Conservation (phyloP, 306 rosid genomes). For the Sicyos edulis region DNA sequence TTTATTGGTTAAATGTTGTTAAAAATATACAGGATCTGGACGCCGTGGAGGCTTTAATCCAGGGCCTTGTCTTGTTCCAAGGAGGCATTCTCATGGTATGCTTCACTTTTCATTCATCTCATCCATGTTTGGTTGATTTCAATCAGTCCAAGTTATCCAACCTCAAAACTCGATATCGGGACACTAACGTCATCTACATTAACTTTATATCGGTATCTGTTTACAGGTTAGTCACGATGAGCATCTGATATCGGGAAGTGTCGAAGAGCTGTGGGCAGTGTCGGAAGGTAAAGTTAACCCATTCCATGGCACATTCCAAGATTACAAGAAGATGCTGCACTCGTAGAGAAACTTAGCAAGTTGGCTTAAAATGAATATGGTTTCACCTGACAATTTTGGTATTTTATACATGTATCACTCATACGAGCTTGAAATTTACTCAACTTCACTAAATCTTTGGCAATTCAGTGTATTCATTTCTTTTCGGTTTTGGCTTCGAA, state of each 20-base stretch:
- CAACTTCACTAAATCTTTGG: no score
- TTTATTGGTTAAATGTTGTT: slow-evolving; percentile 16
- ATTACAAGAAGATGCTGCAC: slow-evolving; percentile 81
- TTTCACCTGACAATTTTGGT: not conserved
- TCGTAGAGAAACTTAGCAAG: slow-evolving; percentile 29
- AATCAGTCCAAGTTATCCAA: not conserved
- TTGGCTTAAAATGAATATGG: not conserved
- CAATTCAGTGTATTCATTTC: not conserved
- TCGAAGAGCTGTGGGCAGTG: slow-evolving; percentile 94
- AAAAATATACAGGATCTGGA: slow-evolving; percentile 71
- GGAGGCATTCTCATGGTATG: slow-evolving; percentile 99
- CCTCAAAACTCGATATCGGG: not conserved
- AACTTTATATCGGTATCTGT: not conserved
- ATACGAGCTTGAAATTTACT: no score
- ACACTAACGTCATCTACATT: not conserved
- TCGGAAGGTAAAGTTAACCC: slow-evolving; percentile 76
- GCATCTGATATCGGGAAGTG: slow-evolving; percentile 97
- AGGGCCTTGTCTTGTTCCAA: slow-evolving; percentile 95
- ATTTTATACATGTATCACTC: not conserved
- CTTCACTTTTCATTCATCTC: no score
- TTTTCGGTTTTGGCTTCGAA: not conserved
- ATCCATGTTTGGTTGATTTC: not conserved
- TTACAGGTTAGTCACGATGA: slow-evolving; percentile 97
- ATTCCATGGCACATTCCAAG: slow-evolving; percentile 77
- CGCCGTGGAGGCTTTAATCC: slow-evolving; percentile 99